Percentiles rank a stretch among this genome's conserved stretches.
Evolutionary conservation across 805 yeast species (phyloP).

Genomic region (Kodamaea nitidulidarum): DNA sequence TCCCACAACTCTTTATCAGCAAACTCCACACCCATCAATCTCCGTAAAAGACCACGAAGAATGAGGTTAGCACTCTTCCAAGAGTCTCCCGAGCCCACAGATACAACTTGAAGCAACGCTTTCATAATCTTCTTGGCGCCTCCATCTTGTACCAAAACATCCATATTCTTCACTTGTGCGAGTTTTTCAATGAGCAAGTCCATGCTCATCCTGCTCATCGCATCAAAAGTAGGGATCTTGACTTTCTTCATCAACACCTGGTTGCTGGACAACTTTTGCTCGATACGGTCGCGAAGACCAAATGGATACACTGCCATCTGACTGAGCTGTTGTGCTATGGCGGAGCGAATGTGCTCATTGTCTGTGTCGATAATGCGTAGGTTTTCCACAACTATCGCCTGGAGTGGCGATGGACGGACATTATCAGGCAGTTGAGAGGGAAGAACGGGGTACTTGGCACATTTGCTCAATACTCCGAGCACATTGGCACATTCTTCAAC

Average conservation of each 20-base stretch:
- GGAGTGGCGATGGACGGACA: slow-evolving; percentile 54
- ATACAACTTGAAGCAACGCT: slow-evolving; percentile 51
- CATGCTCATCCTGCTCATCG: slow-evolving; percentile 50
- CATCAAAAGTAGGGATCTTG: slow-evolving; percentile 61
- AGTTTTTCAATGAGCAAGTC: slow-evolving; percentile 38
- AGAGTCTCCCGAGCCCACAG: slow-evolving; percentile 18
- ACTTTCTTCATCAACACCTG: slow-evolving; percentile 23
- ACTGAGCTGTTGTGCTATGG: slow-evolving; percentile 51
- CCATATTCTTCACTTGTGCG: slow-evolving; percentile 23
- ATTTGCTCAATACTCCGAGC: slow-evolving; percentile 56
- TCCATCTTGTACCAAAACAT: slow-evolving; percentile 40
- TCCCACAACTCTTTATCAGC: slow-evolving; percentile 33
- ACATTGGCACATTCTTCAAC: slow-evolving; percentile 42
- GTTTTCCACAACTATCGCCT: slow-evolving; percentile 50
- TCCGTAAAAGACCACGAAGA: slow-evolving; percentile 32
- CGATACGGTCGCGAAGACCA: slow-evolving; percentile 54
- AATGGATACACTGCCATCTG: slow-evolving; percentile 56
- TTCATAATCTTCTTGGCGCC: slow-evolving; percentile 43
- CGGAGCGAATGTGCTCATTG: slow-evolving; percentile 35
- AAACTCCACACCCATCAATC: slow-evolving; percentile 18
- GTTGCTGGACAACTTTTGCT: slow-evolving; percentile 45
- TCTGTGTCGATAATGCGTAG: slow-evolving; percentile 32
- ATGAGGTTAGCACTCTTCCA: slow-evolving; percentile 53
- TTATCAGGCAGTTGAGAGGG: slow-evolving; percentile 56
- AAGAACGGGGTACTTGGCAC: slow-evolving; percentile 70